phyloP scores from a whole-genome alignment of 31 red algal species.

The Asparagopsis taxiformis region DNA sequence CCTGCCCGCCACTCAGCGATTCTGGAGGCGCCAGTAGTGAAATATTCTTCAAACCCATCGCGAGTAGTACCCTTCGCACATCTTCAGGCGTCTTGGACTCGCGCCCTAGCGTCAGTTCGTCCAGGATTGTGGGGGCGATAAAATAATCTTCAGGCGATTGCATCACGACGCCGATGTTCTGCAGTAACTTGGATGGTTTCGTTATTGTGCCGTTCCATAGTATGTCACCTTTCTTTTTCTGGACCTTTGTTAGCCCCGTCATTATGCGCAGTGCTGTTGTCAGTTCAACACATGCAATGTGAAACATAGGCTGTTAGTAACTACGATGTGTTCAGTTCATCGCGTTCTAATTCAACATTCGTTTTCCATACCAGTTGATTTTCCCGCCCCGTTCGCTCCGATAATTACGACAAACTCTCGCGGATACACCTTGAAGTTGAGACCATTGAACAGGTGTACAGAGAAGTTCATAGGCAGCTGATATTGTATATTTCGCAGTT shows the following conservation, averaged over 20 bases:
- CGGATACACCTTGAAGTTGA: constrained; percentile 52
- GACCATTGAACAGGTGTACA: constrained; percentile 30
- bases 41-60: constrained; percentile 61
- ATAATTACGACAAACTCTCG: constrained; percentile 72
- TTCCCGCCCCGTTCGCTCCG: constrained; percentile 78
- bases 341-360: not conserved
- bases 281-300: not conserved
- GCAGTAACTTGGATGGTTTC: constrained; percentile 22
- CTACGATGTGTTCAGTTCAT: not conserved
- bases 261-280: constrained; percentile 21
- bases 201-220: constrained; percentile 29
- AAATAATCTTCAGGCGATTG: constrained; percentile 73
- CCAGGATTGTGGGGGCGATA: constrained; percentile 54
- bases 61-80: constrained; percentile 48
- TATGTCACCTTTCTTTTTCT: constrained; percentile 22
- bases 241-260: constrained; percentile 31
- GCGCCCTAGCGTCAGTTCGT: constrained; percentile 72
- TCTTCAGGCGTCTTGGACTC: constrained; percentile 50
- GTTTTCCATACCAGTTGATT: constrained; percentile 38
- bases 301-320: constrained; percentile 9
- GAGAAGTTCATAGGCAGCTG: constrained; percentile 19
- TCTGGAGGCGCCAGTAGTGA: constrained; percentile 37
- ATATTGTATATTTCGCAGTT: constrained; percentile 22
- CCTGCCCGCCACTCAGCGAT: constrained; percentile 74
- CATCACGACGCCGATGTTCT: constrained; percentile 54